Conservation (phyloP, 2,329 filamentous ascomycete genomes). For the Rutstroemia sp. region DNA sequence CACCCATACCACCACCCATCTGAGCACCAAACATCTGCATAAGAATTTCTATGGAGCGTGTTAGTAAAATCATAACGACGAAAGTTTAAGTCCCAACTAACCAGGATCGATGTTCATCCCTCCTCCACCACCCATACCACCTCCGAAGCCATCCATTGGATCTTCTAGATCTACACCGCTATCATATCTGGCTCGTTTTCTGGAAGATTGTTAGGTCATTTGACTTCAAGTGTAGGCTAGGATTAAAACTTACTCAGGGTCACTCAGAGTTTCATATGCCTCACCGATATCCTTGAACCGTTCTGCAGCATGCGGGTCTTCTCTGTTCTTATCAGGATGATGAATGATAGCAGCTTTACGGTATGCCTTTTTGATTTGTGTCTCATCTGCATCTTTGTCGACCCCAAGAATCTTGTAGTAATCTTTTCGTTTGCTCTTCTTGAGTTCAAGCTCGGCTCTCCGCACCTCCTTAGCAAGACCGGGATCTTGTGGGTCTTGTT, state of each 20-base stretch:
- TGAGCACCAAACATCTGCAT: slow-evolving; percentile 31
- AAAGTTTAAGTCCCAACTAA: background rate
- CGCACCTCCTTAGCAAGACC: slow-evolving; percentile 77
- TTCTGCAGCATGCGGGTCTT: slow-evolving; percentile 74
- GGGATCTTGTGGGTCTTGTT: slow-evolving; percentile 75
- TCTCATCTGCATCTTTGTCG: slow-evolving; percentile 75
- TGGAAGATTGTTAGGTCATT: slow-evolving; percentile 36
- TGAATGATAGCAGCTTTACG: slow-evolving; percentile 88
- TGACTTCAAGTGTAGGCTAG: background rate
- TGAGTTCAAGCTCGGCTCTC: slow-evolving; percentile 86
- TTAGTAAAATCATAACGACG: background rate
- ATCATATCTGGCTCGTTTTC: slow-evolving; percentile 85
- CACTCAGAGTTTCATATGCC: slow-evolving; percentile 91
- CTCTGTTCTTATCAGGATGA: slow-evolving; percentile 96
- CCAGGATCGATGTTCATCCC: slow-evolving; percentile 34
- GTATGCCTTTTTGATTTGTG: slow-evolving; percentile 94
- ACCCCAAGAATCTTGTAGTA: slow-evolving; percentile 97
- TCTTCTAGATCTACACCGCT: slow-evolving; percentile 88
- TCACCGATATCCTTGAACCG: slow-evolving; percentile 98
- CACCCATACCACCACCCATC: slow-evolving; percentile 36
- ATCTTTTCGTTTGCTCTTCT: slow-evolving; percentile 96
- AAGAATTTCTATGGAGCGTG: slow-evolving; percentile 20
- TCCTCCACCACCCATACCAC: slow-evolving; percentile 45
- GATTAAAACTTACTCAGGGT: slow-evolving; percentile 67
- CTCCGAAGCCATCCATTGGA: slow-evolving; percentile 65